A percentile compares a stretch with the other conserved stretches of the same genome.
These are phyloP conservation scores for Cynara cardunculus DNA, from an alignment of 129 eudicot genomes.

Conservation along the genomic window DNA sequence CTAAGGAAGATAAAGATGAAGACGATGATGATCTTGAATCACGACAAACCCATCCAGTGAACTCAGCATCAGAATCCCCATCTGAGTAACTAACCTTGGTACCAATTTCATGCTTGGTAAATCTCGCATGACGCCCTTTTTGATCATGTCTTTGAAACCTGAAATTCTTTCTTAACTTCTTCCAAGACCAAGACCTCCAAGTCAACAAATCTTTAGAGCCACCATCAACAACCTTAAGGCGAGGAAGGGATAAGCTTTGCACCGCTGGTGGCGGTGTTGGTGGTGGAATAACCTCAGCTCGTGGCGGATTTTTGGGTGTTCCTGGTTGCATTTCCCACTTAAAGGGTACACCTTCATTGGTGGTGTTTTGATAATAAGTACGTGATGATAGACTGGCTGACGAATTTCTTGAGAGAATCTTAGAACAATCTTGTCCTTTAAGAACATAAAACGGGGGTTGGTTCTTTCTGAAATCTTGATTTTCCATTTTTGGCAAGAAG, in stretches of 20 bases:
- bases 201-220: constrained; percentile 14
- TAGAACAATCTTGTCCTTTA: constrained; percentile 36
- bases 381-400: constrained; percentile 66
- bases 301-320: constrained; percentile 51
- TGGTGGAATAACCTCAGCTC: constrained; percentile 47
- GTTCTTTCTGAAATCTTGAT: constrained; percentile 17
- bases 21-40: constrained; percentile 31
- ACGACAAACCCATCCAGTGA: constrained; percentile 25
- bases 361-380: constrained; percentile 41
- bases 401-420: constrained; percentile 51
- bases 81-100: constrained; percentile 19
- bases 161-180: constrained; percentile 34
- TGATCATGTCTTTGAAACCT: constrained; percentile 21
- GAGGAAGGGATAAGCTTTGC: constrained; percentile 50
- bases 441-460: constrained; percentile 31
- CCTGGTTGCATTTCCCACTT: constrained; percentile 88
- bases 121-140: constrained; percentile 11
- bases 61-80: constrained; percentile 35
- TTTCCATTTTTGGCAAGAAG: constrained; percentile 26
- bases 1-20: constrained; percentile 28
- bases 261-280: constrained; percentile 65
- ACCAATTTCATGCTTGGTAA: constrained; percentile 22
- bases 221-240: constrained; percentile 30
- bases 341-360: constrained; percentile 72
- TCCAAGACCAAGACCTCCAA: constrained; percentile 44